Conservation (phyloP, 108 stramenopile genomes). For the Epipyxis sp. region DNA sequence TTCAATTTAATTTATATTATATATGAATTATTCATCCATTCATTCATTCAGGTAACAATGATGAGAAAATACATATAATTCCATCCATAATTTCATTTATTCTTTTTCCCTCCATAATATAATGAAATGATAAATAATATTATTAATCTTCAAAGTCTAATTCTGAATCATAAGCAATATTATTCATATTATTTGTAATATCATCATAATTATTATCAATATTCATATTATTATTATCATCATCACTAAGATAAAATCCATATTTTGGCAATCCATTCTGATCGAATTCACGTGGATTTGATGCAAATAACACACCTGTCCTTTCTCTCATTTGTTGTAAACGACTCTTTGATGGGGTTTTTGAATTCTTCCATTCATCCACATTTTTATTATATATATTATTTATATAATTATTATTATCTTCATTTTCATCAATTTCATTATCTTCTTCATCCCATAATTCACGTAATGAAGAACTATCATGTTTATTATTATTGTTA, state of each 20-base stretch:
- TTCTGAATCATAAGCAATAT: slow-evolving; percentile 25
- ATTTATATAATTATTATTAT: no score
- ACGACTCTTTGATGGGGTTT: not conserved
- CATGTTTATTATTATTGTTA: no score
- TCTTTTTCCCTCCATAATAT: no score
- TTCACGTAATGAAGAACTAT: not conserved
- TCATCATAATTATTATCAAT: not conserved
- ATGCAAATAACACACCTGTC: slow-evolving; percentile 13
- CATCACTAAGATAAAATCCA: not conserved
- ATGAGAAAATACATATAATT: no score
- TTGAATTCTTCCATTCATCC: no score
- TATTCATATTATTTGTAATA: not conserved
- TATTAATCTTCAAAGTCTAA: not conserved
- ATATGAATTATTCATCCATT: no score
- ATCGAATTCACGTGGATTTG: not conserved
- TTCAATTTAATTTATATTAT: no score
- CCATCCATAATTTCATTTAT: no score
- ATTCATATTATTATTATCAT: not conserved
- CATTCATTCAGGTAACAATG: no score
- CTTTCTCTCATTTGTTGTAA: not conserved
- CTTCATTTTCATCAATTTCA: no score
- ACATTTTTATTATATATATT: no score
- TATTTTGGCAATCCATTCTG: slow-evolving; percentile 19
- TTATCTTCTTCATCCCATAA: not conserved
- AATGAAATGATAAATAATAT: not conserved